These are phyloP conservation scores for Hypomyces perniciosus DNA, from an alignment of 2,329 filamentous ascomycete genomes.

Conservation along the genomic window DNA sequence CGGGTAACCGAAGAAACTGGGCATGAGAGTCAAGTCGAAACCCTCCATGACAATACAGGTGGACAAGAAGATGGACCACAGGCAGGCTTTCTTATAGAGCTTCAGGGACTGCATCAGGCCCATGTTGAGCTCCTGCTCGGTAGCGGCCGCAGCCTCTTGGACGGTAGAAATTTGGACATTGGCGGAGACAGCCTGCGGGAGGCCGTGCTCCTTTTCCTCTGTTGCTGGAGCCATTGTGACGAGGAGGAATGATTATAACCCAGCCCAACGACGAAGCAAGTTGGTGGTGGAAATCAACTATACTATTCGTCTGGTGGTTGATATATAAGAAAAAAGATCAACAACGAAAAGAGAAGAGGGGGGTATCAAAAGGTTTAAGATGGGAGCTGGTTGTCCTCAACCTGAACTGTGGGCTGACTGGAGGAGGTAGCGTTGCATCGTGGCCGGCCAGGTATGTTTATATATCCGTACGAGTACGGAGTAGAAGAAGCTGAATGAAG, in stretches of 20 bases:
- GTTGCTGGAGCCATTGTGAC: neutral
- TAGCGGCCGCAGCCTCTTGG: constrained; percentile 22
- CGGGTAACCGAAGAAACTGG: constrained; percentile 36
- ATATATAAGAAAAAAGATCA: neutral
- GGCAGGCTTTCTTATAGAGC: constrained; percentile 33
- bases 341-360: too few species aligned
- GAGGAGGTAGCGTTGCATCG: too few species aligned
- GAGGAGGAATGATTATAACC: neutral
- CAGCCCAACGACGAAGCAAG: too few species aligned
- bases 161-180: constrained; percentile 13
- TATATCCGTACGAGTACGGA: too few species aligned
- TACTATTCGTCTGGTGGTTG: neutral
- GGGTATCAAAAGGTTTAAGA: too few species aligned
- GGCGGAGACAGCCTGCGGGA: neutral
- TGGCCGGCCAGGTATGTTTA: too few species aligned
- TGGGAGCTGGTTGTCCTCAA: too few species aligned
- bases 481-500: too few species aligned
- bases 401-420: too few species aligned
- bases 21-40: constrained; percentile 35
- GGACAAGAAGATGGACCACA: constrained; percentile 34
- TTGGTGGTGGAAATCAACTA: too few species aligned
- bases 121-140: constrained; percentile 30
- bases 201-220: neutral
- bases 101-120: constrained; percentile 30
- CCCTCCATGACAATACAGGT: constrained; percentile 35